phyloP scores from a whole-genome alignment of 495 filamentous ascomycete species.

The Darksidea phi region DNA sequence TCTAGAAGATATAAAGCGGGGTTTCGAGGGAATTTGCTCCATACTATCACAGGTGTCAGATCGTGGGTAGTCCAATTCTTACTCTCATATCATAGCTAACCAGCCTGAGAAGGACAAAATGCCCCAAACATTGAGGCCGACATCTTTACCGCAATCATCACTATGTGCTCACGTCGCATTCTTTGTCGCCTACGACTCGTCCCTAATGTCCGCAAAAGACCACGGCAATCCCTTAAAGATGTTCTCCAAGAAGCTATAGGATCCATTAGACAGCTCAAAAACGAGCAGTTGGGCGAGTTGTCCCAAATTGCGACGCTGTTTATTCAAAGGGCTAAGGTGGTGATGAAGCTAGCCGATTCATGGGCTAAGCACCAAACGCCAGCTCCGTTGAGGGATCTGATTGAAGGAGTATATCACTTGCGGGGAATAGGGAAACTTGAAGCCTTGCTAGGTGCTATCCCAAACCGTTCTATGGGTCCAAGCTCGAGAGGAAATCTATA shows the following conservation, averaged over 20 bases:
- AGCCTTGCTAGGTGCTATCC: background rate
- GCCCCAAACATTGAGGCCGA: constrained; percentile 26
- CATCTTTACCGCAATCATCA: constrained; percentile 41
- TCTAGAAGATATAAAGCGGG: constrained; percentile 4
- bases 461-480: constrained; percentile 2
- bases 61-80: background rate
- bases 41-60: background rate
- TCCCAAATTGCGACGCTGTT: constrained; percentile 5
- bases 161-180: constrained; percentile 44
- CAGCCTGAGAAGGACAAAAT: constrained; percentile 3
- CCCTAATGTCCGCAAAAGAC: constrained; percentile 19
- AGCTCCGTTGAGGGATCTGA: constrained; percentile 2
- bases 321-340: background rate
- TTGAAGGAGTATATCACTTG: constrained; percentile 3
- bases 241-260: constrained; percentile 5
- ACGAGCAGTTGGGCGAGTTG: background rate
- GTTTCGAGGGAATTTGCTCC: background rate
- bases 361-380: constrained; percentile 24
- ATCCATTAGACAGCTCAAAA: constrained; percentile 1
- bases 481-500: background rate
- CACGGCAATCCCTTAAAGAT: constrained; percentile 17
- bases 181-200: constrained; percentile 38
- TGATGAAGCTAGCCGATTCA: constrained; percentile 28
- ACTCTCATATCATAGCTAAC: constrained; percentile 5
- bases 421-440: background rate